Evolutionary conservation across 129 eudicot genomes (phyloP).

Genomic region (Helichrysum umbraculigerum): DNA sequence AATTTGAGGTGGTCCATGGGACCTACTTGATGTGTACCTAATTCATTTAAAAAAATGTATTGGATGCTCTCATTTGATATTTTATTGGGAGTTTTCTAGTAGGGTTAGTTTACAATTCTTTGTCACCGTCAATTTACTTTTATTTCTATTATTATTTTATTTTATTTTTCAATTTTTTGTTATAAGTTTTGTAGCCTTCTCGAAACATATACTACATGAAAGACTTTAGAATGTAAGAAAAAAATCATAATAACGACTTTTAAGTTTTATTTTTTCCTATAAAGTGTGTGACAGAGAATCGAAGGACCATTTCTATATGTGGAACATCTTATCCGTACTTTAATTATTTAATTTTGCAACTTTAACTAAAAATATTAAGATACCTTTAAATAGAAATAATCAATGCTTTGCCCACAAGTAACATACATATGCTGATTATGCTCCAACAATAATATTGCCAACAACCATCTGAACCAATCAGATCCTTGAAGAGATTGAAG

Average conservation of each 20-base stretch:
- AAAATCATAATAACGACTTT: too few relatives aligned
- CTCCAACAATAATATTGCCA: conserved; percentile 15
- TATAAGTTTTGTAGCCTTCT: neutral
- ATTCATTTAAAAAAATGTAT: conserved; percentile 24
- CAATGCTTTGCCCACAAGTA: conserved; percentile 21
- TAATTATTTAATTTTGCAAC: conserved; percentile 1
- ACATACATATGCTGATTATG: conserved; percentile 14
- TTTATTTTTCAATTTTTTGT: neutral
- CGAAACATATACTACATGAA: too few relatives aligned
- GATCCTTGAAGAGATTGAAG: conserved; percentile 24
- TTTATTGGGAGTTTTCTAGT: conserved; percentile 16
- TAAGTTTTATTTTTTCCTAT: neutral
- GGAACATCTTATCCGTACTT: conserved; percentile 25
- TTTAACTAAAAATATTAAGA: conserved; percentile 5
- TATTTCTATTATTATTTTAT: too few relatives aligned
- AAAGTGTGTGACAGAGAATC: neutral
- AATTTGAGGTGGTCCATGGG: conserved; percentile 44
- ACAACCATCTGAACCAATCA: conserved; percentile 6
- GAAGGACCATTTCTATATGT: conserved; percentile 9
- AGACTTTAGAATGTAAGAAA: too few relatives aligned
- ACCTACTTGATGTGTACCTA: conserved; percentile 36
- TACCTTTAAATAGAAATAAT: neutral
- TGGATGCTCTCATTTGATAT: conserved; percentile 30
- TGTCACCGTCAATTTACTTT: conserved; percentile 3
- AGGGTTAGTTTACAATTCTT: conserved; percentile 19